Evolutionary conservation across 148 eudicot species (phyloP).

Genomic region (Vaccinium corymbosum): DNA sequence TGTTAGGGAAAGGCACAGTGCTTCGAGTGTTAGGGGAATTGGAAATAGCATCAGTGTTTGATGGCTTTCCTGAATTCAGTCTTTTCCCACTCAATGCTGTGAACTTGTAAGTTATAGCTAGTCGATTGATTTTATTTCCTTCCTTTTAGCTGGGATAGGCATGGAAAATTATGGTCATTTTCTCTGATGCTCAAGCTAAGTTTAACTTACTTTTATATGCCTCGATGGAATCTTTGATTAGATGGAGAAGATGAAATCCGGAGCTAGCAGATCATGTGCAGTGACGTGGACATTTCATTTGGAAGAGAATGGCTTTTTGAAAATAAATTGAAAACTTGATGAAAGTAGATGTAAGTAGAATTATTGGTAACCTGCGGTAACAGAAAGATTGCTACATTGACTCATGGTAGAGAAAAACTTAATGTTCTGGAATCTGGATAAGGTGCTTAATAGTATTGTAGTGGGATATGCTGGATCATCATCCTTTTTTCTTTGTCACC

Average conservation of each 20-base stretch:
- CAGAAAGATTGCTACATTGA: not conserved
- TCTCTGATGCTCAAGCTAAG: slow-evolving; percentile 7
- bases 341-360: not conserved
- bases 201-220: not conserved
- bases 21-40: not conserved
- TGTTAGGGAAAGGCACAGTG: not conserved
- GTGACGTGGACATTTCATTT: not conserved
- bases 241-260: not conserved
- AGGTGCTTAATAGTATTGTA: not conserved
- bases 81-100: not conserved
- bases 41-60: not conserved
- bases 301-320: not conserved
- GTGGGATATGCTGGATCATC: not conserved
- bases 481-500: not conserved
- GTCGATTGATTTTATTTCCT: not conserved
- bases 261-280: not conserved
- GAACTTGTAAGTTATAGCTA: not conserved
- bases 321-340: not conserved
- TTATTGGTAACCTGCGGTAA: not conserved
- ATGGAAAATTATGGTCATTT: not conserved
- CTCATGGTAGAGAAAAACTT: not conserved
- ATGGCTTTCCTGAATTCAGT: not conserved
- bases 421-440: not conserved
- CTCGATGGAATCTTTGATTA: not conserved
- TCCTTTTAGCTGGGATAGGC: not conserved